These are phyloP conservation scores for Taphrina populina DNA, from an alignment of 1,139 yeast genomes.

Conservation along the genomic window DNA sequence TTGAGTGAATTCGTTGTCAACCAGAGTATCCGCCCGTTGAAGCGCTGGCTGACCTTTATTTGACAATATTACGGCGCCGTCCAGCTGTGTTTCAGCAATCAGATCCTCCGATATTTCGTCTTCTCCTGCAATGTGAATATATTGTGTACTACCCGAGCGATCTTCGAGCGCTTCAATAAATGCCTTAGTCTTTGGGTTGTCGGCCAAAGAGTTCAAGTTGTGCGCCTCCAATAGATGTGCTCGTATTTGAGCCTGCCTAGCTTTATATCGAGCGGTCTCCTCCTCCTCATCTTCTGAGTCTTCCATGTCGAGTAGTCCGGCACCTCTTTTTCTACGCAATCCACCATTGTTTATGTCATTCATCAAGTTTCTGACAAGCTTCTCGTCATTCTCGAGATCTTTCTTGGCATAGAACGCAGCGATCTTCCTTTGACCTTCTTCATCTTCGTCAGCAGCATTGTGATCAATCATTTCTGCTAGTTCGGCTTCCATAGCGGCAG, in stretches of 20 bases:
- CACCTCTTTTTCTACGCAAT: constrained; percentile 59
- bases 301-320: constrained; percentile 61
- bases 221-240: constrained; percentile 58
- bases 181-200: constrained; percentile 64
- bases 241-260: constrained; percentile 55
- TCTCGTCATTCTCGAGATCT: constrained; percentile 66
- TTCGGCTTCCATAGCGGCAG: constrained; percentile 49
- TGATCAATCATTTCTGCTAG: constrained; percentile 36
- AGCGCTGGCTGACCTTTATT: not conserved
- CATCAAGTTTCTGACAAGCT: constrained; percentile 68
- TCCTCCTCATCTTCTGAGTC: constrained; percentile 59
- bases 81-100: constrained; percentile 1
- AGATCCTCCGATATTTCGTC: constrained; percentile 6
- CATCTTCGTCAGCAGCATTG: constrained; percentile 20
- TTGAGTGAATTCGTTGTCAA: constrained; percentile 1
- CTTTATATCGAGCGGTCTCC: constrained; percentile 49
- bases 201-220: constrained; percentile 52
- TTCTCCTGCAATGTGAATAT: constrained; percentile 43
- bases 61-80: not conserved
- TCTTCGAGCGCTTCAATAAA: constrained; percentile 73
- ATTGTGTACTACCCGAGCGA: constrained; percentile 12
- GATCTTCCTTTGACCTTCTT: constrained; percentile 49
- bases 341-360: constrained; percentile 83
- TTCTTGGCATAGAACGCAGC: constrained; percentile 54
- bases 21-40: constrained; percentile 8